Evolutionary conservation across 768 basidiomycete species (phyloP).

Genomic region (Fibroporia radiculosa): DNA sequence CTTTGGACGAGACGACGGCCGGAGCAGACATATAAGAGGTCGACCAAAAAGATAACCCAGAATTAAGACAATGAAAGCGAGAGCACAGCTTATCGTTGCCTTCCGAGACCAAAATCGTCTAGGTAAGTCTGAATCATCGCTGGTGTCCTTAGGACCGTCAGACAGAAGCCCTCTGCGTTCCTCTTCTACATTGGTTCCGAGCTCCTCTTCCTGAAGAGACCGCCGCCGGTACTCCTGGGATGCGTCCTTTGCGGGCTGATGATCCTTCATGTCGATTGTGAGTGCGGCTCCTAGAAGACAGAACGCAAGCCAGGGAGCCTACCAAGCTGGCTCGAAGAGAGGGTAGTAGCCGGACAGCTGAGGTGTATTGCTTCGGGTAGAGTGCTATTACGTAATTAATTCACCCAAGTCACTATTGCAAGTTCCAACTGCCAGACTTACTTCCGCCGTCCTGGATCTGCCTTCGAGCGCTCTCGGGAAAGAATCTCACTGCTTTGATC

Average conservation of each 20-base stretch:
- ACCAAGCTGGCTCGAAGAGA: too few species aligned
- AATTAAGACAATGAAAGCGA: conserved; percentile 1
- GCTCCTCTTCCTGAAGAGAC: conserved; percentile 4
- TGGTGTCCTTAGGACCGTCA: not conserved
- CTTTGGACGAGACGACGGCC: not conserved
- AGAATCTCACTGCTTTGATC: too few species aligned
- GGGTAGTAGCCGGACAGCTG: too few species aligned
- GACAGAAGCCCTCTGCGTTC: conserved; percentile 5
- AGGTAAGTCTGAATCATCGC: not conserved
- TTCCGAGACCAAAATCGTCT: not conserved
- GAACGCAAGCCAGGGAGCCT: too few species aligned
- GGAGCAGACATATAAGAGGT: not conserved
- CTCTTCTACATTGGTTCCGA: not conserved
- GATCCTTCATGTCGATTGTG: not conserved
- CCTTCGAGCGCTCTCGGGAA: too few species aligned
- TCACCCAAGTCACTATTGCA: too few species aligned
- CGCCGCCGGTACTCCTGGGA: not conserved
- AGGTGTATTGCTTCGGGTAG: too few species aligned
- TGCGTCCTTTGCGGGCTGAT: not conserved
- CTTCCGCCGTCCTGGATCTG: too few species aligned
- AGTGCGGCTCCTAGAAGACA: too few species aligned
- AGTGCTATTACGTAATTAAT: too few species aligned
- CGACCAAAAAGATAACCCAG: conserved; percentile 1
- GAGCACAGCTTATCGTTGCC: not conserved
- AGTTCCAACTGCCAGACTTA: too few species aligned